phyloP scores from a whole-genome alignment of 1,284 basidiomycete genomes.

The Rhodotorula sp. region DNA sequence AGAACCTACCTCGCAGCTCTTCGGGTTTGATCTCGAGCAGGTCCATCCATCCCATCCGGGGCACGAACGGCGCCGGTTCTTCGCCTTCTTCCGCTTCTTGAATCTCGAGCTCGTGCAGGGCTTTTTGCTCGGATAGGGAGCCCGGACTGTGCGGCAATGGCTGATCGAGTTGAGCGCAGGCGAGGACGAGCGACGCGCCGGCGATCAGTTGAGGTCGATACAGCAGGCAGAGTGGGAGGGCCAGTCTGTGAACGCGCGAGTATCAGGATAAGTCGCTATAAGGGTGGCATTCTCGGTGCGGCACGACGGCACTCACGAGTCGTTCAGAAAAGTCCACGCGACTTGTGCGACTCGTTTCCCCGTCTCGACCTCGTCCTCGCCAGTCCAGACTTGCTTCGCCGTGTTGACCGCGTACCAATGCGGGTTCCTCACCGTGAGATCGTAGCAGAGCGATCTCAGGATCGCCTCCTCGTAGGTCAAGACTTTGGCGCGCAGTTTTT shows the following conservation, averaged over 20 bases:
- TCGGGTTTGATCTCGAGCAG: slow-evolving; percentile 21
- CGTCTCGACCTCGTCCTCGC: not conserved
- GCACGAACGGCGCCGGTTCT: slow-evolving; percentile 20
- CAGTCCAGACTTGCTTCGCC: slow-evolving; percentile 16
- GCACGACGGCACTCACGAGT: slow-evolving; percentile 32
- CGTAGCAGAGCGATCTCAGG: slow-evolving; percentile 43
- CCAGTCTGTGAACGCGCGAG: slow-evolving; percentile 10
- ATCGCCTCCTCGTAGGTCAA: slow-evolving; percentile 44
- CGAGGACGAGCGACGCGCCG: slow-evolving; percentile 23
- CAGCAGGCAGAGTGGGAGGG: slow-evolving; percentile 15
- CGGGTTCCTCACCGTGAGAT: slow-evolving; percentile 44
- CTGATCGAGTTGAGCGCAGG: slow-evolving; percentile 14
- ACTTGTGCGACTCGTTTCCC: slow-evolving; percentile 14
- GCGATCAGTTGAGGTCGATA: slow-evolving; percentile 27
- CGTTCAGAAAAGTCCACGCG: slow-evolving; percentile 36
- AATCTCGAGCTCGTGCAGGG: slow-evolving; percentile 4
- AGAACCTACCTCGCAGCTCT: slow-evolving; percentile 19
- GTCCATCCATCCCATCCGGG: slow-evolving; percentile 22
- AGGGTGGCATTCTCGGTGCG: not conserved
- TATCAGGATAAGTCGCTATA: not conserved
- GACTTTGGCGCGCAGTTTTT: slow-evolving; percentile 30
- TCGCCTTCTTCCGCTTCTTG: slow-evolving; percentile 35
- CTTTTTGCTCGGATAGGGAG: slow-evolving; percentile 8
- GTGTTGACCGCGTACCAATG: slow-evolving; percentile 31
- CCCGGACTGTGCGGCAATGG: slow-evolving; percentile 7